These are phyloP conservation scores for Hypoxylon intermedium DNA, from an alignment of 495 filamentous ascomycete genomes.

Conservation along the genomic window DNA sequence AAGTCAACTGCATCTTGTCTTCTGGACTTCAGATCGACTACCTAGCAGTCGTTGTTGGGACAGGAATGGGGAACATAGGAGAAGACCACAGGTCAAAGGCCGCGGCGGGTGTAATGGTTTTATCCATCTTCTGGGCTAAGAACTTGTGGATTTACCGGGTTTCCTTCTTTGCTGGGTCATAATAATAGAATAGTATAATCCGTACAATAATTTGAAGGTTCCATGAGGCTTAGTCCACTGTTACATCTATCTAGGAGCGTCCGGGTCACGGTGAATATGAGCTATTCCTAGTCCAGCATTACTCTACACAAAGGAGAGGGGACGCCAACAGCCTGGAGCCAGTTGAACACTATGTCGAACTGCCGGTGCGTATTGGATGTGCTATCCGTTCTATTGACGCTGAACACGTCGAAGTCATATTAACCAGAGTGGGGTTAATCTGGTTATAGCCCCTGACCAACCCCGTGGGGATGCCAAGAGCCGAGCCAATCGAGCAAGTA, in stretches of 20 bases:
- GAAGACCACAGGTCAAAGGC: slow-evolving; percentile 1
- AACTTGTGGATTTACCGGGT: neutral
- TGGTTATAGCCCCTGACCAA: slow-evolving; percentile 20
- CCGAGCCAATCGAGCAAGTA: slow-evolving; percentile 29
- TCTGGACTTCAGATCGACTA: neutral
- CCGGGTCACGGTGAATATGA: neutral
- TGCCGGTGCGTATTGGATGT: slow-evolving; percentile 9
- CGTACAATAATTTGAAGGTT: neutral
- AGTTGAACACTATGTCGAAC: neutral
- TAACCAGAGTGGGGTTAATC: slow-evolving; percentile 24
- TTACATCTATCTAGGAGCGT: neutral
- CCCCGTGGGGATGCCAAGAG: slow-evolving; percentile 18
- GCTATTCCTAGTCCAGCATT: neutral
- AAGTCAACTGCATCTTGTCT: slow-evolving; percentile 43
- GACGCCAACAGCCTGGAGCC: neutral
- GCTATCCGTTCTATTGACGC: neutral
- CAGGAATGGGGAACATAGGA: neutral
- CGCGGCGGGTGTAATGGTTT: slow-evolving; percentile 9
- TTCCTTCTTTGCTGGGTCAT: neutral
- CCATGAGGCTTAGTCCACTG: slow-evolving; percentile 8
- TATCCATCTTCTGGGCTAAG: slow-evolving; percentile 8
- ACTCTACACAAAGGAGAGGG: neutral
- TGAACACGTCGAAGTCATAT: slow-evolving; percentile 16
- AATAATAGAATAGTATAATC: slow-evolving; percentile 7
- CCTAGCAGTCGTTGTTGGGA: slow-evolving; percentile 4